Evolutionary conservation across 2,329 filamentous ascomycete species (phyloP).

Genomic region (Aspergillus caelatus): DNA sequence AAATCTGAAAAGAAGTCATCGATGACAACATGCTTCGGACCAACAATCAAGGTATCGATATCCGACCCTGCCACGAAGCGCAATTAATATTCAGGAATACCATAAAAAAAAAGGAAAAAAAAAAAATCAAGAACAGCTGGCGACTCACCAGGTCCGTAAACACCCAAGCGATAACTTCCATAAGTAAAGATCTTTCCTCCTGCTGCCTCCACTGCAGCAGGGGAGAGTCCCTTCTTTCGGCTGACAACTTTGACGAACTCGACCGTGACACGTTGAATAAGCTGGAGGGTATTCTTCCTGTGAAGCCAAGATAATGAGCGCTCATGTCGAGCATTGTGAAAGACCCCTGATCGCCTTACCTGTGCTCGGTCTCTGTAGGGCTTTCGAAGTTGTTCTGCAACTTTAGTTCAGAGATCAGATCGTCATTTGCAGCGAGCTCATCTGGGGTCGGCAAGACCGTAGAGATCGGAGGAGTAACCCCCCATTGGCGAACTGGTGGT

Average conservation of each 20-base stretch:
- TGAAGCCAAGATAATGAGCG: conserved; percentile 14
- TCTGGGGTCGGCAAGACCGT: conserved; percentile 71
- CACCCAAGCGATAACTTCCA: conserved; percentile 91
- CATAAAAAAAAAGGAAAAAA: not conserved
- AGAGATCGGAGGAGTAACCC: conserved; percentile 85
- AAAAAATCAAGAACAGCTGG: not conserved
- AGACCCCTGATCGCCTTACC: conserved; percentile 52
- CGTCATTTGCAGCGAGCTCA: conserved; percentile 76
- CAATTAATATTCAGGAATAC: conserved; percentile 12
- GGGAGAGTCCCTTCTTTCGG: conserved; percentile 70
- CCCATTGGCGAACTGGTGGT: conserved; percentile 56
- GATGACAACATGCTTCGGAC: conserved; percentile 82
- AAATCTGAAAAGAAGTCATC: conserved; percentile 93
- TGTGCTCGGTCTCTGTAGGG: conserved; percentile 77
- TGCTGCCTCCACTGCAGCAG: conserved; percentile 77
- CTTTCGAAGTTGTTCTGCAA: conserved; percentile 90
- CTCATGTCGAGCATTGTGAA: not conserved
- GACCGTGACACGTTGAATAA: conserved; percentile 77
- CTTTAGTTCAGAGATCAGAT: conserved; percentile 81
- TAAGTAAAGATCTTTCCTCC: conserved; percentile 95
- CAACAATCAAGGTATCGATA: conserved; percentile 94
- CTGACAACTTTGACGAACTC: conserved; percentile 87
- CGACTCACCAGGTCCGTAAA: conserved; percentile 74
- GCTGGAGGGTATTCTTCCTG: conserved; percentile 72
- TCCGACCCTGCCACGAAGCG: conserved; percentile 69